Base-by-base conservation (phyloP, 2,329 filamentous ascomycete genomes). In the Metarhizium guizhouense region DNA sequence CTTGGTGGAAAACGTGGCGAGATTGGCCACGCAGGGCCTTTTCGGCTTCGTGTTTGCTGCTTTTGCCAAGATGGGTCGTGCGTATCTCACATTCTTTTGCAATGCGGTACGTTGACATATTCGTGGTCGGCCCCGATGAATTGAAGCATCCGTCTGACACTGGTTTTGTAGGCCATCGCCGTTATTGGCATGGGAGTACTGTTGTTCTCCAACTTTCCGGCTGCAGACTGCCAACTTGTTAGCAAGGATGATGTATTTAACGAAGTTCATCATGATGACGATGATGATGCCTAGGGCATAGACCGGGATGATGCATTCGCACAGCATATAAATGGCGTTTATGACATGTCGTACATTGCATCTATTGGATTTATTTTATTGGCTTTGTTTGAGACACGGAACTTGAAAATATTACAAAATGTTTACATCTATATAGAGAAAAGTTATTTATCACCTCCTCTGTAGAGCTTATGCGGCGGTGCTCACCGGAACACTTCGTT, bases 1-100 rank as follows among this genome's bases (percentile, higher is more conserved):
- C 0, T 71, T 89, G 0, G 81, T 89, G 0, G 86, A 90, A 63
- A 88, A 87, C 59, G 77, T 87, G 36, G 86, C 85, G 0, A 74
- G 80, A 29, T 68, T 90, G 2, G 73, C 78, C 0, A 89, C 84
- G 0, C 82, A 81, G 56, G 82, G 82, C 0, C 61, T 88, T 0
- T 89, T 90, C 60, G 86, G 86, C 0, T 73, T 87, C 14, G 72
- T 87, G 0, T 89, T 88, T 65, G 80, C 84, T 0, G 79, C 76
- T 0, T 75, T 89, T 48, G 83, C 86, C 0, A 74, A 77, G 38
- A 71, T 80, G 0, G 85, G 83, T 1, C 77, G 78, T 61, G 76
- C 80, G 0, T 77, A 85, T 55, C 70, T 84, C 8, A 87, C 85
- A 0, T 90, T 90, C 63, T 80, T 82, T 51, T 83, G 79, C 64